These are phyloP conservation scores for Adiantum capillusveneris DNA, from an alignment of 75 land plant genomes.

Conservation along the genomic window DNA sequence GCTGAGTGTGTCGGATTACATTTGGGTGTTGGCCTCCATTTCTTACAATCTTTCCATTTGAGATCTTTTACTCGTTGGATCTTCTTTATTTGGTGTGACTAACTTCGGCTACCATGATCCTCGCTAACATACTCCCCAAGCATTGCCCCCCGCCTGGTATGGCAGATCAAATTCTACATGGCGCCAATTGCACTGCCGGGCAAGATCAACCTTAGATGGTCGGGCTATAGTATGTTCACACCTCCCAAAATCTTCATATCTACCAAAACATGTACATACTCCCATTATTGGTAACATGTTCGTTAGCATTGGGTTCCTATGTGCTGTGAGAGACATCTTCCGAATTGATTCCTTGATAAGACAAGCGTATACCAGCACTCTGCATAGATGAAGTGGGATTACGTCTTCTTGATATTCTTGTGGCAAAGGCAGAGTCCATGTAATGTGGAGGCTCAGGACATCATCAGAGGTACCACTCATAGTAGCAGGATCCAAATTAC, in stretches of 20 bases:
- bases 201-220: conserved; percentile 63
- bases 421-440: not conserved
- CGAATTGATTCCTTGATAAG: not conserved
- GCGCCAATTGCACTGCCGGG: conserved; percentile 62
- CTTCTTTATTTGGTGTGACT: too few relatives aligned
- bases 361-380: not conserved
- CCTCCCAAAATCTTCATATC: conserved; percentile 55
- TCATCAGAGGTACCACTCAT: not conserved
- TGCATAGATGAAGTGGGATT: not conserved
- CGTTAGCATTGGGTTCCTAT: conserved; percentile 9
- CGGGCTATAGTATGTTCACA: conserved; percentile 48
- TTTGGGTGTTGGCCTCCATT: too few relatives aligned
- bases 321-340: not conserved
- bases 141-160: conserved; percentile 66
- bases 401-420: not conserved
- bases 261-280: conserved; percentile 56
- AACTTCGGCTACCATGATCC: conserved; percentile 39
- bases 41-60: too few relatives aligned
- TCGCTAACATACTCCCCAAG: conserved; percentile 81
- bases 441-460: not conserved
- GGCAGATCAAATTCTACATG: conserved; percentile 66
- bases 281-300: conserved; percentile 18
- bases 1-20: too few relatives aligned
- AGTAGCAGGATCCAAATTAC: too few relatives aligned
- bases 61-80: too few relatives aligned